A percentile compares a stretch with the other conserved stretches of the same genome.
Conservation (phyloP, 495 filamentous ascomycete genomes). For the Neurospora sp. region DNA sequence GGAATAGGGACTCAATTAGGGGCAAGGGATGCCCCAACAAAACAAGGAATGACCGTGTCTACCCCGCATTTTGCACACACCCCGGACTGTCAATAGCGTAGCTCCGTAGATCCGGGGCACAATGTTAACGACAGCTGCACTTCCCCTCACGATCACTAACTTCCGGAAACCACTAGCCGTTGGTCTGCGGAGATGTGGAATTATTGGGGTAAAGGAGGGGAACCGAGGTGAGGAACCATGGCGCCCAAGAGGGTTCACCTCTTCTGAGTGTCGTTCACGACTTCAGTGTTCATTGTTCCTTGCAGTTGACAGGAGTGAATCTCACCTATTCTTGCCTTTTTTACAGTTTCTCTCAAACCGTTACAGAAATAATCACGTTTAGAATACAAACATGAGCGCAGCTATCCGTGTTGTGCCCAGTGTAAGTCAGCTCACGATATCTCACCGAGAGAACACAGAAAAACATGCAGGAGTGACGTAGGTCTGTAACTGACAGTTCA, state of each 20-base stretch:
- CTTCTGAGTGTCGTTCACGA: background rate
- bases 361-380: background rate
- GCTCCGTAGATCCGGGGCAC: background rate
- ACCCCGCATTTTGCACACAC: background rate
- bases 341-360: background rate
- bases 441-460: background rate
- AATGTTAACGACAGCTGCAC: background rate
- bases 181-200: background rate
- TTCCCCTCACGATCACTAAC: background rate
- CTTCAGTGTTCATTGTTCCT: background rate
- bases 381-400: slow-evolving; percentile 28
- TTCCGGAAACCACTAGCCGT: background rate
- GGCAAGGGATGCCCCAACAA: background rate
- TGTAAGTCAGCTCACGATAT: slow-evolving; percentile 20
- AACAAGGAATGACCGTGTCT: background rate
- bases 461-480: background rate
- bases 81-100: background rate
- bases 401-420: slow-evolving; percentile 49
- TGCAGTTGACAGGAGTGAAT: background rate
- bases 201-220: background rate
- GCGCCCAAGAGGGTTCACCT: background rate
- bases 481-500: background rate
- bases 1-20: background rate
- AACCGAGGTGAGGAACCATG: background rate
- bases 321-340: background rate